Conservation (phyloP, 495 filamentous ascomycete species). For the Lophium mytilinum region DNA sequence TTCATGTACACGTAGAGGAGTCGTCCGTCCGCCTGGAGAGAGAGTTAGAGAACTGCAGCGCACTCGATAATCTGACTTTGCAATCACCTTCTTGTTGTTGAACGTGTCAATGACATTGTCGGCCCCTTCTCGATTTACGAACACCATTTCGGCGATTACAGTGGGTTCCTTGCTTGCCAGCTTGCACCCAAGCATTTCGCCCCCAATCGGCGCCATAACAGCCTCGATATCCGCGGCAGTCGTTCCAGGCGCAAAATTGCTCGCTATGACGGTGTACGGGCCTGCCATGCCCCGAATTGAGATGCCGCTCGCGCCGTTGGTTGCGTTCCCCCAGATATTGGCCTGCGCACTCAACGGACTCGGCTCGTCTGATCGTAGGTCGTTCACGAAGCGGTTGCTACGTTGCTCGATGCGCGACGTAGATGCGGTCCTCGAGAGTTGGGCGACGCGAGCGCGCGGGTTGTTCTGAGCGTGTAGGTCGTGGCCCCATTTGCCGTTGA, state of each 20-base stretch:
- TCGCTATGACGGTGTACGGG: conserved; percentile 72
- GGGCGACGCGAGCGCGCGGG: conserved; percentile 4
- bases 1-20: conserved; percentile 70
- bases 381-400: conserved; percentile 23
- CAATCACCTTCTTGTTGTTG: conserved; percentile 68
- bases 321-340: conserved; percentile 25
- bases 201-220: conserved; percentile 65
- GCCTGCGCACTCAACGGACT: conserved; percentile 20
- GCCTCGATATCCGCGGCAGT: conserved; percentile 91
- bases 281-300: conserved; percentile 73
- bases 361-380: conserved; percentile 27
- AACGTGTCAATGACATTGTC: conserved; percentile 76
- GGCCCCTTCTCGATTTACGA: conserved; percentile 66
- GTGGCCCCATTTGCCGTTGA: conserved; percentile 24
- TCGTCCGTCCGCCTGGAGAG: conserved; percentile 70
- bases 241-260: conserved; percentile 88
- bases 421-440: conserved; percentile 21
- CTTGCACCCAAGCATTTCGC: conserved; percentile 61
- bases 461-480: conserved; percentile 22
- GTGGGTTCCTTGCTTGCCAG: conserved; percentile 62
- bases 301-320: conserved; percentile 43
- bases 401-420: conserved; percentile 20
- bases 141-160: conserved; percentile 80
- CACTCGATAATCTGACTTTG: neutral
- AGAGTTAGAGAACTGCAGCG: neutral